Evolutionary conservation across 176 grass and related monocot genomes (phyloP), one percentile per base, ranked within the genome.

Genomic region (Tillandsia fasciculata): DNA sequence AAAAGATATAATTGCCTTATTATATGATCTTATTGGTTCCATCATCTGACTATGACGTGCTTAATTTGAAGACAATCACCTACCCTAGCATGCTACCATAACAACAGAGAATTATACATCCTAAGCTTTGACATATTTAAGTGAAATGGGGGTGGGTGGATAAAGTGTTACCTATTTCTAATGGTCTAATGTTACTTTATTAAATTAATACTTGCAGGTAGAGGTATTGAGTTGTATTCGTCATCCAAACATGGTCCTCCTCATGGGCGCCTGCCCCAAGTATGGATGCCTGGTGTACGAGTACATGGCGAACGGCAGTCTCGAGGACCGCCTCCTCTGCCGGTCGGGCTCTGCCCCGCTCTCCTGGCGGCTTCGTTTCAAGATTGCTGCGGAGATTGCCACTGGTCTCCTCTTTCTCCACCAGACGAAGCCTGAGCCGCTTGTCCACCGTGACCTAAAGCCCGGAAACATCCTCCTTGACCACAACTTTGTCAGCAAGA

Each of bases 361-460:
- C 12, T 72, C 91, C 2, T 91, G 83, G 88, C 88, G 66, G 53
- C 80, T 88, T 9, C 85, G 91, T 53, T 96, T 96, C 85, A 91
- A 66, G 70, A 84, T 96, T 59, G 83, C 88, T n/a, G 54, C 73
- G 11, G 88, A 96, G 53, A 84, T 96, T 29, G 72, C 88, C 29
- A 88, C 71, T 0, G 87, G 91, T 12, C 70, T 96, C 67, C 83
- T 96, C 47, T 88, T 91, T 50, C 80, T 96, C 49, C 91, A 96
- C 74, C 84, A 96, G 68, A 85, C 76, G 64, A 82, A 75, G 26
- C 91, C 91, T 1, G 91, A 96, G 66, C 88, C 91, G 10, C 81
- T 96, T 54, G 91, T 96, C 64, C 91, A 96, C 63, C 70, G 91
- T 9, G 91, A 91, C 69, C 85, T 96, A 57, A 96, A 96, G 77